Percentiles rank a stretch among this genome's conserved stretches.
These are phyloP conservation scores for Avena atlantica DNA, from an alignment of 176 grass and related monocot species.

Conservation along the genomic window DNA sequence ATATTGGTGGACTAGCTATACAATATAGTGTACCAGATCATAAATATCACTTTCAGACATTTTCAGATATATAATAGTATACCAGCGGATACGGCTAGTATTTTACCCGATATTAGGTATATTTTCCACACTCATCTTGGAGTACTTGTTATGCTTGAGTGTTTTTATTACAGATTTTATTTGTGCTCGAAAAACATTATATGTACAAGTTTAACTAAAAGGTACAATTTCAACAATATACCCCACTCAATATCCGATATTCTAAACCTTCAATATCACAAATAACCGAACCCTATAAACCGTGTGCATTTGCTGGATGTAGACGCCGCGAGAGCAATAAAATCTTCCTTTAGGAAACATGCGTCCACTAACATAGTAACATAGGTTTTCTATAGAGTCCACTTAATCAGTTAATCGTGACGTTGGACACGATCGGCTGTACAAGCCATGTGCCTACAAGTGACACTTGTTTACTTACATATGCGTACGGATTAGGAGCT, in stretches of 20 bases:
- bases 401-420: not conserved
- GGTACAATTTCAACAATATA: not conserved
- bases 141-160: too few species aligned
- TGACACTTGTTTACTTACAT: not conserved
- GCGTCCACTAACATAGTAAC: not conserved
- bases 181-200: too few species aligned
- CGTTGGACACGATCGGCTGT: not conserved
- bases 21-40: too few species aligned
- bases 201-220: not conserved
- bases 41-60: too few species aligned
- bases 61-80: too few species aligned
- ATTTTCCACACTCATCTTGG: too few species aligned
- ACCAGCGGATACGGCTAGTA: too few species aligned
- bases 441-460: not conserved
- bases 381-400: not conserved
- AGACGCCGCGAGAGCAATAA: not conserved
- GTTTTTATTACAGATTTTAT: too few species aligned
- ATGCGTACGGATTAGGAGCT: not conserved
- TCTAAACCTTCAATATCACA: not conserved
- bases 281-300: not conserved
- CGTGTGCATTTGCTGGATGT: not conserved
- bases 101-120: too few species aligned
- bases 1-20: too few species aligned
- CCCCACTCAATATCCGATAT: not conserved
- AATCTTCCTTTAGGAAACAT: not conserved